Percentiles rank a stretch among this genome's conserved stretches.
These are phyloP conservation scores for Fusarium liriodendri DNA, from an alignment of 2,329 filamentous ascomycete species.

Conservation along the genomic window DNA sequence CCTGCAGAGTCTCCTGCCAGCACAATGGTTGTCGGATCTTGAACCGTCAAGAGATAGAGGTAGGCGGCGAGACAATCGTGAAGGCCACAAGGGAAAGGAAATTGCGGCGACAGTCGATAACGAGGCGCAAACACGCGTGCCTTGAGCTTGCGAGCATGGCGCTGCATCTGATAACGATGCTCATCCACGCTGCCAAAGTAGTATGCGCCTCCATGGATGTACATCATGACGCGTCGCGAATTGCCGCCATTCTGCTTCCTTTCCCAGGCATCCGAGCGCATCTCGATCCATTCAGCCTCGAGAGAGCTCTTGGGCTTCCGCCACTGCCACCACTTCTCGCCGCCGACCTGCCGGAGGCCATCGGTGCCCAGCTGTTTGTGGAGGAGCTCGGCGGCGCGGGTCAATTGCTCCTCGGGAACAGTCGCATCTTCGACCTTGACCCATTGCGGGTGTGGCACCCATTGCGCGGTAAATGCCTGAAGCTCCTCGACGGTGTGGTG, in stretches of 20 bases:
- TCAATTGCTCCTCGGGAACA: constrained; percentile 73
- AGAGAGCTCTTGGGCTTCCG: constrained; percentile 73
- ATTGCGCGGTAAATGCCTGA: constrained; percentile 90
- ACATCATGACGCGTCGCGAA: constrained; percentile 85
- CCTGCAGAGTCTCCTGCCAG: constrained; percentile 94
- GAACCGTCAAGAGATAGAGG: constrained; percentile 79
- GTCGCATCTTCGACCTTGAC: constrained; percentile 78
- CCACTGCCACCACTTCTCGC: constrained; percentile 92
- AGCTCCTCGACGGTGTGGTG: constrained; percentile 93
- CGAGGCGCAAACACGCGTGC: constrained; percentile 87
- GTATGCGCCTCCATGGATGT: constrained; percentile 94
- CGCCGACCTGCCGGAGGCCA: constrained; percentile 81
- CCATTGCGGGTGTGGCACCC: constrained; percentile 91
- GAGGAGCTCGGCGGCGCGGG: constrained; percentile 74
- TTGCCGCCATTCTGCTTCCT: constrained; percentile 71
- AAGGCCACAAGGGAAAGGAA: constrained; percentile 92
- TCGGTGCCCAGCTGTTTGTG: constrained; percentile 80
- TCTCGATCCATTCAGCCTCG: constrained; percentile 95
- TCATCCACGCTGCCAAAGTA: constrained; percentile 97
- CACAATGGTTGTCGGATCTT: constrained; percentile 85
- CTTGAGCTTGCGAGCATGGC: constrained; percentile 93
- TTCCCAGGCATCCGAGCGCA: constrained; percentile 79
- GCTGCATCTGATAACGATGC: constrained; percentile 97
- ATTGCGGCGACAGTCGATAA: constrained; percentile 92
- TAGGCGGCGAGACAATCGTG: constrained; percentile 93